These are phyloP conservation scores for Wickerhamiella infanticola DNA, from an alignment of 1,139 yeast species.

Conservation along the genomic window DNA sequence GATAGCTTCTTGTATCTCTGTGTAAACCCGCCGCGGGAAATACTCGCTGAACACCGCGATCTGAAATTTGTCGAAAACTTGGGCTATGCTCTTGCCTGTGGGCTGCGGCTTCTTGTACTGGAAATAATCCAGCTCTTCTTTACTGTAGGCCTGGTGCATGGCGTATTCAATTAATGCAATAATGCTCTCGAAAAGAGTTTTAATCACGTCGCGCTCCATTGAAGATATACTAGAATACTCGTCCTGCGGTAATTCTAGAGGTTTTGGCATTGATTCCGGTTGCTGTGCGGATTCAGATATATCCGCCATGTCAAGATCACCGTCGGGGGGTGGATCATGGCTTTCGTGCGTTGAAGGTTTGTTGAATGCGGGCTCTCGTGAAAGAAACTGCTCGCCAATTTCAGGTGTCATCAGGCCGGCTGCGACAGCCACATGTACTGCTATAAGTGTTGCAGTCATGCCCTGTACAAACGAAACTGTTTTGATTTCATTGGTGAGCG, in stretches of 20 bases:
- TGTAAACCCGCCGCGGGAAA: background rate
- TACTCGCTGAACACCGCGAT: background rate
- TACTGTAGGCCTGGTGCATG: background rate
- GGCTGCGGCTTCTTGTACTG: background rate
- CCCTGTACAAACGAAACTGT: conserved; percentile 50
- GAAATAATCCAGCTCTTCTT: background rate
- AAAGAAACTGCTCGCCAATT: background rate
- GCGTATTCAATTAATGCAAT: background rate
- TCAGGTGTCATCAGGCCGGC: background rate
- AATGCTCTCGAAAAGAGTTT: background rate
- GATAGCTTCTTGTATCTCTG: background rate
- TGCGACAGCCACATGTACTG: conserved; percentile 16
- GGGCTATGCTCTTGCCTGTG: background rate
- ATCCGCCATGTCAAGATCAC: background rate
- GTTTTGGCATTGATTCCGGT: background rate
- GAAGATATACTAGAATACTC: background rate
- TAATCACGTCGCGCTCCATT: background rate
- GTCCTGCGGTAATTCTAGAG: background rate
- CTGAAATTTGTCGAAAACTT: background rate
- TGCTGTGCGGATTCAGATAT: background rate
- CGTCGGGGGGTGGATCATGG: background rate
- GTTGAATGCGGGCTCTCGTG: background rate
- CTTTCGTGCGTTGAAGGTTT: background rate
- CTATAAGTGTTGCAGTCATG: conserved; percentile 49
- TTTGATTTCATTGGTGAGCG: conserved; percentile 47